Percentiles rank a stretch among this genome's conserved stretches.
Evolutionary conservation across 2,329 filamentous ascomycete species (phyloP).

Genomic region (Cordyceps farinosa): DNA sequence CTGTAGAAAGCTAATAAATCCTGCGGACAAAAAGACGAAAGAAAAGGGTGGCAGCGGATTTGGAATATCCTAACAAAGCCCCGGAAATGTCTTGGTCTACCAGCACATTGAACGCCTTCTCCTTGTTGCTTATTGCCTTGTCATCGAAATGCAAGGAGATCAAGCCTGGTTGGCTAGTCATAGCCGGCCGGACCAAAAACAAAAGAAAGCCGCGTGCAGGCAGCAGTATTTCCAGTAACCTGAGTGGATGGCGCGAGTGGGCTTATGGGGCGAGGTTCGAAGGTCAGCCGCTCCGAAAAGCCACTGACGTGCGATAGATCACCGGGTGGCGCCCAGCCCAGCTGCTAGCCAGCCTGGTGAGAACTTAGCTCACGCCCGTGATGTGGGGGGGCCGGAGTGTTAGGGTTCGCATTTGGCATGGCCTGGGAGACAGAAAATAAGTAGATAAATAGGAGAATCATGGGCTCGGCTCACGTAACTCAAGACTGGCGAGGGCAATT

Average conservation of each 20-base stretch:
- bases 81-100: too few relatives aligned
- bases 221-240: conserved; percentile 14
- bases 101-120: too few relatives aligned
- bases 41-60: neutral
- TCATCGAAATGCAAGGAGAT: neutral
- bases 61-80: neutral
- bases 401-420: too few relatives aligned
- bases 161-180: neutral
- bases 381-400: neutral
- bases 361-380: neutral
- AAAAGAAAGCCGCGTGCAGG: neutral
- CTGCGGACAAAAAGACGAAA: neutral
- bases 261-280: neutral
- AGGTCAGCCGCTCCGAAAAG: neutral
- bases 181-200: neutral
- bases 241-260: neutral
- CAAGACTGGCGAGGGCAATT: too few relatives aligned
- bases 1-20: too few relatives aligned
- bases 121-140: too few relatives aligned
- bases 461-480: too few relatives aligned
- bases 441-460: too few relatives aligned
- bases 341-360: neutral
- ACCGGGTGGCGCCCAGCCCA: neutral
- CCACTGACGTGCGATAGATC: conserved; percentile 6
- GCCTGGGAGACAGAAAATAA: neutral